Evolutionary conservation across 192 early-diverging fungal species (phyloP).

Genomic region (Backusella liffmaniae): DNA sequence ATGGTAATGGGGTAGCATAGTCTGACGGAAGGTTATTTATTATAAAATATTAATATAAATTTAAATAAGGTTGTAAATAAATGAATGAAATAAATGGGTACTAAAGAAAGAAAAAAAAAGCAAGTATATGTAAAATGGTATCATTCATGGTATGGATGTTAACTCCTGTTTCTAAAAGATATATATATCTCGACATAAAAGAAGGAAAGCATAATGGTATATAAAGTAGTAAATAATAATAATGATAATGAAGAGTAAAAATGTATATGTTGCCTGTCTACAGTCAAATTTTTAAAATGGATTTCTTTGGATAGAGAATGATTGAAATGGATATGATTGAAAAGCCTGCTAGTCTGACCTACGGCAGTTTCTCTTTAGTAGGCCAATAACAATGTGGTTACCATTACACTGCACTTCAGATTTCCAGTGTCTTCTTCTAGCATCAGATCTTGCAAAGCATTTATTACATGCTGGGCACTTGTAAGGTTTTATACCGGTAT

Average conservation of each 20-base stretch:
- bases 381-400: not conserved
- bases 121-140: not conserved
- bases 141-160: not conserved
- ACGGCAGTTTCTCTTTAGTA: not conserved
- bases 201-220: not conserved
- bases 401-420: slow-evolving; percentile 13
- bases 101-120: not conserved
- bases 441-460: slow-evolving; percentile 17
- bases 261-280: not conserved
- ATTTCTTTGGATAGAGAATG: not conserved
- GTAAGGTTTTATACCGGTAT: slow-evolving; percentile 23
- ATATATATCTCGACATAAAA: not conserved
- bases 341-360: not conserved
- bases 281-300: not conserved
- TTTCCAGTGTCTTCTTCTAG: slow-evolving; percentile 17
- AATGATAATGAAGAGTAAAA: no score
- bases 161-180: not conserved
- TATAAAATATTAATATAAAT: not conserved
- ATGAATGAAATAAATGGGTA: not conserved
- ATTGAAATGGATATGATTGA: not conserved
- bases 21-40: not conserved
- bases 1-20: not conserved
- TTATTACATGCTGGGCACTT: slow-evolving; percentile 14
- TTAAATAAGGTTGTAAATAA: not conserved
- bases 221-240: not conserved